Percentiles rank a stretch among this genome's conserved stretches.
Conservation (phyloP, 768 basidiomycete species). For the Porphyrellus cyaneotinctus region DNA sequence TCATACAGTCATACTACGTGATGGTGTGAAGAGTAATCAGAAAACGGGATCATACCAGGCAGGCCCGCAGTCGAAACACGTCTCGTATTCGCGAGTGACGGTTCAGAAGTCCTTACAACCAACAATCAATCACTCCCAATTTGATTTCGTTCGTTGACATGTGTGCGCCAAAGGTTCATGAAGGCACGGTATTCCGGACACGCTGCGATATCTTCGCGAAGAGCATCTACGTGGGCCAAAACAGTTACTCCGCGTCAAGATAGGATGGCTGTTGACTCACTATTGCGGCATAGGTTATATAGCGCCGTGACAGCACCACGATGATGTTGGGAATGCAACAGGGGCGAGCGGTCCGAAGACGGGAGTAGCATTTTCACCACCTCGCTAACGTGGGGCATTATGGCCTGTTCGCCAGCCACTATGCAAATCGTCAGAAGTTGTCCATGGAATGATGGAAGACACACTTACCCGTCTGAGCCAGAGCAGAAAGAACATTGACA, state of each 20-base stretch:
- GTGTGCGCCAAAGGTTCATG: too few relatives aligned
- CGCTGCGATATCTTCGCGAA: not conserved
- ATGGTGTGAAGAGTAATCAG: too few relatives aligned
- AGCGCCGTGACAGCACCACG: not conserved
- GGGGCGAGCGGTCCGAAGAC: not conserved
- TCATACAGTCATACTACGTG: too few relatives aligned
- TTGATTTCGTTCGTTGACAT: too few relatives aligned
- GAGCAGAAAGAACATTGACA: not conserved
- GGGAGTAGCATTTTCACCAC: not conserved
- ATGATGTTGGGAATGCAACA: not conserved
- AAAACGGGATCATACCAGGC: too few relatives aligned
- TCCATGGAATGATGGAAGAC: not conserved
- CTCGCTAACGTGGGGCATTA: not conserved
- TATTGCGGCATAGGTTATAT: not conserved
- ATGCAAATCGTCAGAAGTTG: not conserved
- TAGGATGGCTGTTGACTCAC: not conserved
- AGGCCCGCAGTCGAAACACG: too few relatives aligned
- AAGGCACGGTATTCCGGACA: too few relatives aligned
- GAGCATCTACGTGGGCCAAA: not conserved
- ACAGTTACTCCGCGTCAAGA: not conserved
- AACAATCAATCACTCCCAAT: too few relatives aligned
- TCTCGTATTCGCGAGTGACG: too few relatives aligned
- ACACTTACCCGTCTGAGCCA: not conserved
- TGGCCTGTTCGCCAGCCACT: not conserved
- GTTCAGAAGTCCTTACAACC: too few relatives aligned